Conservation (phyloP, 805 yeast species). For the Metschnikowia cubensis region DNA sequence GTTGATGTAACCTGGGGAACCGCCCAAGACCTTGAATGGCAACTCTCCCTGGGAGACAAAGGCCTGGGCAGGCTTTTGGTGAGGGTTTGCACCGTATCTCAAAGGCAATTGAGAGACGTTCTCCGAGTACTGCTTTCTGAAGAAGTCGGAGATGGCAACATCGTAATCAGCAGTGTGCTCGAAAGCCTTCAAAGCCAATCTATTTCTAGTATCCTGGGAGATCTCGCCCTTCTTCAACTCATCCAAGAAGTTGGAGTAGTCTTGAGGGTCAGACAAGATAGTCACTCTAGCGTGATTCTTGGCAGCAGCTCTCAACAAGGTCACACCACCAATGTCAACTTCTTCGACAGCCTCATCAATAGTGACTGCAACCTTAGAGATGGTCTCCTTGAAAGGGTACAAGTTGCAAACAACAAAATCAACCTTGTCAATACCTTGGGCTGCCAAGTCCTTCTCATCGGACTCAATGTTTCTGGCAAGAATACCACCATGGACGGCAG, state of each 20-base stretch:
- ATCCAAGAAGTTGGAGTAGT: conserved; percentile 80
- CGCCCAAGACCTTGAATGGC: conserved; percentile 90
- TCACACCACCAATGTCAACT: conserved; percentile 96
- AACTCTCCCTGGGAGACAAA: conserved; percentile 80
- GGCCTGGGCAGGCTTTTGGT: conserved; percentile 99
- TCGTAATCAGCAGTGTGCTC: conserved; percentile 99
- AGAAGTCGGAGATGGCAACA: conserved; percentile 91
- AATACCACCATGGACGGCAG: conserved; percentile 98
- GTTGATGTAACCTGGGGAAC: conserved; percentile 97
- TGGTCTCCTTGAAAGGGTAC: conserved; percentile 97
- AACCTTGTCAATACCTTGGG: conserved; percentile 91
- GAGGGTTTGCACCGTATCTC: conserved; percentile 98
- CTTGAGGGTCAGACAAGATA: conserved; percentile 90
- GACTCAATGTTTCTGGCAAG: conserved; percentile 88
- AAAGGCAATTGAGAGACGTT: conserved; percentile 84
- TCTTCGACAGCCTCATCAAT: conserved; percentile 98
- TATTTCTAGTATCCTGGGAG: conserved; percentile 69
- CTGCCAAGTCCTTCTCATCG: conserved; percentile 83
- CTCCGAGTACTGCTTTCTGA: conserved; percentile 95
- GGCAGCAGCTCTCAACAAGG: conserved; percentile 96
- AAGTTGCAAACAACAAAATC: conserved; percentile 97
- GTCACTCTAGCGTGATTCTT: conserved; percentile 97
- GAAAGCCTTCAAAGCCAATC: conserved; percentile 90
- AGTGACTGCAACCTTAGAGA: conserved; percentile 91
- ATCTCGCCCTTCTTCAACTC: conserved; percentile 76